Base-by-base conservation (phyloP, 2,329 filamentous ascomycete genomes). In the Sarocladium brachiariae region DNA sequence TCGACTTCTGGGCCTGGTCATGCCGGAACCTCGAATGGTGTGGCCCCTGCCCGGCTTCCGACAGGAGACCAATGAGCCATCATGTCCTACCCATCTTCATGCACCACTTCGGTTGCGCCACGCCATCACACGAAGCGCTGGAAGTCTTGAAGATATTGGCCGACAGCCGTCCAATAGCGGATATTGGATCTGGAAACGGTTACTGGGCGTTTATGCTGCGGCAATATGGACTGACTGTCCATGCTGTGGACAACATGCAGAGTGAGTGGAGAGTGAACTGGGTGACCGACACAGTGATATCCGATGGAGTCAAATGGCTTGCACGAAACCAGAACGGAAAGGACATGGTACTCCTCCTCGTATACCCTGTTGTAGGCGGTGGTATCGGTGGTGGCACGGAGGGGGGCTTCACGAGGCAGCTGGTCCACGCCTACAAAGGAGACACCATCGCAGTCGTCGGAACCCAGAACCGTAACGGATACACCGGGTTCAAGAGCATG, bases 201-300 rank as follows among this genome's bases (percentile, higher is more conserved):
- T 90, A 89, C 68, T 90, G 86, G 86, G 77, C 80, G 7, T 84
- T 81, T 54, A 81, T 87, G 78, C 76, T 89, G 11, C 76, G 86
- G 2, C 65, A 71, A 21, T 75, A 81, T 58, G 76, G 78, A 18
- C 63, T 79, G 30, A 65, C 68, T 5, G 77, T 82, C 1, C 66
- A 73, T 18, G 72, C 86, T 1, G 75, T 89, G 8, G 86, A 90
- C 64, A 87, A 79, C 61, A 78, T 78, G 59, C 75, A 83, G 59
- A 84, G 78, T 56, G 75, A 77, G 57, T 90, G 86, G 77, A 74
- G 86, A 47, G 81, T 80, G 1, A 76, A 73, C 56, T 90, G 86
- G 86, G 72, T 89, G 9, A 63, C 65, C 11, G 84, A 89, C 63
- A 89, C 85, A 0, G 63, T 80, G n/a, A 69, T 76, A 43, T 65